Percentiles rank a stretch among this genome's conserved stretches.
These are phyloP conservation scores for Mycena sp. DNA, from an alignment of 1,284 basidiomycete genomes.

Conservation along the genomic window DNA sequence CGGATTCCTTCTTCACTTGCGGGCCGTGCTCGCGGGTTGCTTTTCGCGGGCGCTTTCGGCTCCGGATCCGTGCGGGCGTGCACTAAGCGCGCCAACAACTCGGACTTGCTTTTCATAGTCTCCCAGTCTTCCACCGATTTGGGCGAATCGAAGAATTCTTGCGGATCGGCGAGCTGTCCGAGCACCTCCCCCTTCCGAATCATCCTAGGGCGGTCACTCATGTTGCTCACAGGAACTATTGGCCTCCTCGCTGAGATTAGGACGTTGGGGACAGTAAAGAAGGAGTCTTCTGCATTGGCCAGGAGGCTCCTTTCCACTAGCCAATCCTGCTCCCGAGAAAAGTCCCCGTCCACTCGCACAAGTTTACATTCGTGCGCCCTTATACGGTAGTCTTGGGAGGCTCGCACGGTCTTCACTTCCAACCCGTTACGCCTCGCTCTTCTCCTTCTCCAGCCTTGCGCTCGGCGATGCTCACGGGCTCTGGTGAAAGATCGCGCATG, in stretches of 20 bases:
- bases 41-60: no score
- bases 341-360: background rate
- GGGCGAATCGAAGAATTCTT: background rate
- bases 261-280: background rate
- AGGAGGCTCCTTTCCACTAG: background rate
- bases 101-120: background rate
- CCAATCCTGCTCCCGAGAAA: background rate
- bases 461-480: background rate
- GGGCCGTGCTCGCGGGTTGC: background rate
- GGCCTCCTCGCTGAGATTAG: background rate
- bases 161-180: background rate
- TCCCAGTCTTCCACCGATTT: background rate
- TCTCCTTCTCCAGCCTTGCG: no score
- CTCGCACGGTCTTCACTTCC: background rate
- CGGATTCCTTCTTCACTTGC: background rate
- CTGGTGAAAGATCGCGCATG: accelerated
- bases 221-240: background rate
- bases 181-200: background rate
- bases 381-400: background rate
- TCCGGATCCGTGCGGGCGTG: no score
- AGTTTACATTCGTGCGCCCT: background rate
- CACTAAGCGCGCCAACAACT: no score
- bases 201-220: background rate
- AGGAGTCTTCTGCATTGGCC: background rate
- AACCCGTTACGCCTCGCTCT: background rate